These are phyloP conservation scores for carrot (Daucus carota) DNA, from an alignment of 129 eudicot genomes.

Conservation along the genomic window DNA sequence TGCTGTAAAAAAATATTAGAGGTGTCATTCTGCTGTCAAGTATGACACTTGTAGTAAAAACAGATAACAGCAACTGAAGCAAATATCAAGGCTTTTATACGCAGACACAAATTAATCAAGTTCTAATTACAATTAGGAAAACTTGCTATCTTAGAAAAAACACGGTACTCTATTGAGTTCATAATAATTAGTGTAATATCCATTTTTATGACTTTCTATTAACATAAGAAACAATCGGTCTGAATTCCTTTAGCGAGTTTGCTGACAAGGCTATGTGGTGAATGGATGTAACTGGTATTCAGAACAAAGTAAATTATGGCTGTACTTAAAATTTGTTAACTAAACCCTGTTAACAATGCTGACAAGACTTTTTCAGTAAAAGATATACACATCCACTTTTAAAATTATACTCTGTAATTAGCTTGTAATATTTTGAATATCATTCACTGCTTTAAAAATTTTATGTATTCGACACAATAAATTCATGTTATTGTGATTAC, in stretches of 20 bases:
- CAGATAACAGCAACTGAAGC: background rate
- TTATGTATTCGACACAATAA: background rate
- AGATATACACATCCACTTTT: background rate
- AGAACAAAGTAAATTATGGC: background rate
- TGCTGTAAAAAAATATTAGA: background rate
- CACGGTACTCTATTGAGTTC: no score
- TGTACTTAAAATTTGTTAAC: background rate
- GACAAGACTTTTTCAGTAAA: background rate
- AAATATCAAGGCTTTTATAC: background rate
- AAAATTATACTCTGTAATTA: background rate
- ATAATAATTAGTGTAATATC: no score
- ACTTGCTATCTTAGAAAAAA: background rate
- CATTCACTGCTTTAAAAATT: background rate
- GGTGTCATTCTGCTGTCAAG: background rate
- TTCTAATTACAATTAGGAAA: background rate
- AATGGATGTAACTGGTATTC: background rate
- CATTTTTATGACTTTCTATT: no score
- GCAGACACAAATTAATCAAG: background rate
- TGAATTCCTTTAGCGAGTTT: background rate
- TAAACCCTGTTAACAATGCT: background rate
- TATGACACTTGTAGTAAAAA: background rate
- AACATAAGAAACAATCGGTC: background rate
- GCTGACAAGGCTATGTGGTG: background rate
- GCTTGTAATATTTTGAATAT: background rate
- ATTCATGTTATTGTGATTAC: background rate